A percentile compares a stretch with the other conserved stretches of the same genome.
Evolutionary conservation across 2,329 filamentous ascomycete species (phyloP).

Genomic region (Juglanconis sp.): DNA sequence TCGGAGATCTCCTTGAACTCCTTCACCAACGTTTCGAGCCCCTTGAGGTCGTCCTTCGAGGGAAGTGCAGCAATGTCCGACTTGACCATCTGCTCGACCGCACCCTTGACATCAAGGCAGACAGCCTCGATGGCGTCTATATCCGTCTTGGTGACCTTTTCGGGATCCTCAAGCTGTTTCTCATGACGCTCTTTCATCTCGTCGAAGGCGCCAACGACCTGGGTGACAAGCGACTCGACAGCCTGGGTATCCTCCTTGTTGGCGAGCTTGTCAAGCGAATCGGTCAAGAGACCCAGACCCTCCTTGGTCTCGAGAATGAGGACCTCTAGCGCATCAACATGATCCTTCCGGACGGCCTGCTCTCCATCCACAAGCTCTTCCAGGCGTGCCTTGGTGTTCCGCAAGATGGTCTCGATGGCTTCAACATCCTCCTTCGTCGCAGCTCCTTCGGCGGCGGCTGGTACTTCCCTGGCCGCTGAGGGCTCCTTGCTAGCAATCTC

Average conservation of each 20-base stretch:
- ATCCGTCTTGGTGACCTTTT: constrained; percentile 75
- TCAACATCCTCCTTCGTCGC: constrained; percentile 81
- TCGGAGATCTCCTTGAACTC: constrained; percentile 66
- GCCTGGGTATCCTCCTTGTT: constrained; percentile 75
- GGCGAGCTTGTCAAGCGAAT: constrained; percentile 66
- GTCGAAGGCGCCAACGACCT: constrained; percentile 72
- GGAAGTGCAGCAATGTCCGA: constrained; percentile 69
- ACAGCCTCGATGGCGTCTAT: constrained; percentile 77
- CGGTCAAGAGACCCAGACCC: constrained; percentile 61
- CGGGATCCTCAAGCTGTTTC: constrained; percentile 52
- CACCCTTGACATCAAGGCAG: constrained; percentile 79
- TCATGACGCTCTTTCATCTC: constrained; percentile 63
- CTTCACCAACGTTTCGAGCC: constrained; percentile 65
- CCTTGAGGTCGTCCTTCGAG: constrained; percentile 72
- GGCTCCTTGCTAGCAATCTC: constrained; percentile 27
- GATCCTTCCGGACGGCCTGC: constrained; percentile 64
- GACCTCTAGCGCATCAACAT: constrained; percentile 63
- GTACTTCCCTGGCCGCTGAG: constrained; percentile 21
- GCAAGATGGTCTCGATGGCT: constrained; percentile 84
- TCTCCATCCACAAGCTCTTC: constrained; percentile 77
- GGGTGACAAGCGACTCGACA: constrained; percentile 74
- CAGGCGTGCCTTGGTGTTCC: constrained; percentile 83
- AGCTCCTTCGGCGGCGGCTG: constrained; percentile 36
- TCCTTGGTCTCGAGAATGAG: constrained; percentile 70
- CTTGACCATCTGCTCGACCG: constrained; percentile 69